Base-by-base conservation (phyloP, 495 filamentous ascomycete species). In the Penicillium flavigenum region DNA sequence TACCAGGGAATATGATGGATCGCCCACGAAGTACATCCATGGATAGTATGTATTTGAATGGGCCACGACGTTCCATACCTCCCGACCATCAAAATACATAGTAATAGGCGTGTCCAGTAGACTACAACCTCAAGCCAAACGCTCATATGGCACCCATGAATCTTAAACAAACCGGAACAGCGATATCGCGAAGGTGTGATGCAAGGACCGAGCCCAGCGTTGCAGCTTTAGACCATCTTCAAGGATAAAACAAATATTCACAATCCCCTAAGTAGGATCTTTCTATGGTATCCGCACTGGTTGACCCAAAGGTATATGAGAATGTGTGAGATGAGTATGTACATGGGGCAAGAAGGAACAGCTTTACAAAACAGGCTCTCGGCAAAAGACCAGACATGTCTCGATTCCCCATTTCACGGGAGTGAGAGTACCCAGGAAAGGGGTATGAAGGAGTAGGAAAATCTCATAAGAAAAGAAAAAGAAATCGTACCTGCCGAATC, bases 391-490 rank as follows among this genome's bases (percentile, higher is more conserved):
- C 24, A 43, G 51, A 38, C 24, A 53, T 11, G 31, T 6, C 5
- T 24, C 8, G 2, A 19, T 14, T 31, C 42, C 9, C 19, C 20
- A 22, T 44, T 17, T 39, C 39, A 34, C 11, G 16, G 26, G n/a
- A 20, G 39, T 34, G 11, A 24, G 22, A n/a, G 4, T 22, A 24
- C 26, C 6, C 39, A n/a, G 20, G 46, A 47, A 55, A 24, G 42
- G 52, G 52, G 41, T 54, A 54, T 54, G 31, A 9, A 31, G 42
- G 6, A 47, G 20, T 38, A 24, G 14, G n/a, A 4, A 27, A 29
- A 36, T 11, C 7, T 19, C 12, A 17, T 12, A 8, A 45, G 14
- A 31, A 36, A 46, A 36, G 29, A 36, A 19, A 19, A 47, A 17
- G 17, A 2, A 5, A 39, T 20, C 9, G 16, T 39, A 10, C 32